These are phyloP conservation scores for Kurtzmaniella quercitrusa DNA, from an alignment of 1,139 yeast species.

Conservation along the genomic window DNA sequence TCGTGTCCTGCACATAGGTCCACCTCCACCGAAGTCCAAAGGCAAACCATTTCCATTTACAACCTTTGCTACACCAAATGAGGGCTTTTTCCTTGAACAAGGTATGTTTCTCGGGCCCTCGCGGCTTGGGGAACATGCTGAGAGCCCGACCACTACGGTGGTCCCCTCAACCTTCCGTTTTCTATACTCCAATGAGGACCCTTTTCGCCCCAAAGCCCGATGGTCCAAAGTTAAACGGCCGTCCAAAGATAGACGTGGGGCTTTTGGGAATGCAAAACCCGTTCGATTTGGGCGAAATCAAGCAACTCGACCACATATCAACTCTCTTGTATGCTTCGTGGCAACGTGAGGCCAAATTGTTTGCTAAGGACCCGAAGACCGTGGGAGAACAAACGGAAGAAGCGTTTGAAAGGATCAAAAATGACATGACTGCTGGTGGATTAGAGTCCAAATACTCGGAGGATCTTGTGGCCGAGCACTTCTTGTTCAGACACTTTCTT, in stretches of 20 bases:
- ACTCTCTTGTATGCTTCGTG: background rate
- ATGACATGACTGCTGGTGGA: background rate
- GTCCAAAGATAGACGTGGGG: background rate
- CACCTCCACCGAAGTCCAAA: background rate
- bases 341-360: slow-evolving; percentile 1
- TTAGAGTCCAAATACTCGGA: background rate
- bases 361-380: background rate
- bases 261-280: background rate
- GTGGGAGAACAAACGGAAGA: background rate
- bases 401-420: background rate
- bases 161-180: background rate
- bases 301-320: background rate
- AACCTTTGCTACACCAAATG: background rate
- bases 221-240: background rate
- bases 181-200: background rate
- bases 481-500: background rate
- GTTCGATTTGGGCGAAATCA: background rate
- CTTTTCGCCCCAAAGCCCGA: background rate
- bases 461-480: background rate
- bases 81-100: background rate
- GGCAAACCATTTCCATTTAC: background rate
- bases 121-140: background rate
- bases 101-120: background rate
- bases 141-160: background rate
- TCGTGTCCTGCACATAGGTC: background rate